Conservation (phyloP, 108 stramenopile genomes). For the Skeletonema costatum region DNA sequence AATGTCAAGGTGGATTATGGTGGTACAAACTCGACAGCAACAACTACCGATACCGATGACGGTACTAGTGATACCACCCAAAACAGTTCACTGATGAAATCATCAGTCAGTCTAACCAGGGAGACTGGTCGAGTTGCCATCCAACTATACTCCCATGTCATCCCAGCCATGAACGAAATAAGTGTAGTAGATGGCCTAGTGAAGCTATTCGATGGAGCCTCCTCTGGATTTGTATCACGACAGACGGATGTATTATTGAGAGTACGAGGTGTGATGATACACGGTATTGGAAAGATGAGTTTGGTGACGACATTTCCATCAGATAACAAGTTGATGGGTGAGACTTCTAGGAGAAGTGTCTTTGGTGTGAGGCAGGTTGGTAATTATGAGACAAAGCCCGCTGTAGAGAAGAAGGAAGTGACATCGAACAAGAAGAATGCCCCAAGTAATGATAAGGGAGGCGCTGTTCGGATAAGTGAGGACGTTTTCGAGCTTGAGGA, state of each 20-base stretch:
- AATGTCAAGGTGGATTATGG: constrained; percentile 23
- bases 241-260: constrained; percentile 64
- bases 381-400: neutral
- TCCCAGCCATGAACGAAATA: constrained; percentile 82
- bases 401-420: neutral
- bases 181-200: constrained; percentile 82
- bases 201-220: constrained; percentile 73
- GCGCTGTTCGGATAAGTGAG: neutral
- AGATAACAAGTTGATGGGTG: neutral
- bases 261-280: constrained; percentile 74
- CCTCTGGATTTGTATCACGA: constrained; percentile 62
- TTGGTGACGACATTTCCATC: constrained; percentile 54
- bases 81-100: neutral
- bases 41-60: constrained; percentile 6
- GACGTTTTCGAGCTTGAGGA: neutral
- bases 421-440: neutral
- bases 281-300: constrained; percentile 70
- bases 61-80: neutral
- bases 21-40: constrained; percentile 13
- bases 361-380: constrained; percentile 18
- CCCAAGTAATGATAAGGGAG: neutral
- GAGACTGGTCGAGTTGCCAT: constrained; percentile 67
- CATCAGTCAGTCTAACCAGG: constrained; percentile 51
- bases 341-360: constrained; percentile 9
- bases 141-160: constrained; percentile 70